These are phyloP conservation scores for Talinum fruticosum DNA, from an alignment of 148 eudicot species.

Conservation along the genomic window DNA sequence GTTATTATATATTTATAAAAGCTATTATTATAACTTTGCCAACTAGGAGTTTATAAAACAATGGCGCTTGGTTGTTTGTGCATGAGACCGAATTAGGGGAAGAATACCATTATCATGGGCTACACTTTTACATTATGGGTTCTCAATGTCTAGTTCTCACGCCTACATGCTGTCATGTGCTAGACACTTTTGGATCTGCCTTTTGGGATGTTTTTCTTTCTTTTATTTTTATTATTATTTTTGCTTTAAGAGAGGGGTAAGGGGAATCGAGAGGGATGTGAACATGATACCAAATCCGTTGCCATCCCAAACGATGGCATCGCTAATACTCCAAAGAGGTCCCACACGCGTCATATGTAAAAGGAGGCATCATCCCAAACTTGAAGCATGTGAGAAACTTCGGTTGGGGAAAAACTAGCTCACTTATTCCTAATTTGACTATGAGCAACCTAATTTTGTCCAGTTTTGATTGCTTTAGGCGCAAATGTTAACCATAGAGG, in stretches of 20 bases:
- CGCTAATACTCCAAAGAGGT: constrained; percentile 33
- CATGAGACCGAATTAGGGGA: constrained; percentile 14
- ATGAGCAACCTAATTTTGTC: constrained; percentile 5
- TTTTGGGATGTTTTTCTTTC: background rate
- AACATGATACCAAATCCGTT: constrained; percentile 29
- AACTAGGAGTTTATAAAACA: background rate
- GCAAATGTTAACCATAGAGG: background rate
- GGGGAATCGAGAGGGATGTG: constrained; percentile 20
- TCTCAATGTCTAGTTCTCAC: constrained; percentile 27
- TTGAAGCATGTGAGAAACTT: constrained; percentile 16
- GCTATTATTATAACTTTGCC: background rate
- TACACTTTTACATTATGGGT: constrained; percentile 27
- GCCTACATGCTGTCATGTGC: constrained; percentile 42
- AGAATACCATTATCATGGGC: constrained; percentile 19
- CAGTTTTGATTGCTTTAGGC: constrained; percentile 1
- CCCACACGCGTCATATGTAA: constrained; percentile 27
- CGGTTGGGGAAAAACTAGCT: background rate
- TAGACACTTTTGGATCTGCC: constrained; percentile 20
- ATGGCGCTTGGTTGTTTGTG: constrained; percentile 4
- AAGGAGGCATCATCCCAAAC: constrained; percentile 19
- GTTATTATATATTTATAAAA: background rate
- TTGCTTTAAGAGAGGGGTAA: background rate
- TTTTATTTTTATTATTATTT: constrained; percentile 6
- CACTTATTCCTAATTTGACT: background rate
- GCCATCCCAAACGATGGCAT: constrained; percentile 29